Evolutionary conservation across 192 early-diverging fungal species (phyloP).

Genomic region (Chytriomyces sp.): DNA sequence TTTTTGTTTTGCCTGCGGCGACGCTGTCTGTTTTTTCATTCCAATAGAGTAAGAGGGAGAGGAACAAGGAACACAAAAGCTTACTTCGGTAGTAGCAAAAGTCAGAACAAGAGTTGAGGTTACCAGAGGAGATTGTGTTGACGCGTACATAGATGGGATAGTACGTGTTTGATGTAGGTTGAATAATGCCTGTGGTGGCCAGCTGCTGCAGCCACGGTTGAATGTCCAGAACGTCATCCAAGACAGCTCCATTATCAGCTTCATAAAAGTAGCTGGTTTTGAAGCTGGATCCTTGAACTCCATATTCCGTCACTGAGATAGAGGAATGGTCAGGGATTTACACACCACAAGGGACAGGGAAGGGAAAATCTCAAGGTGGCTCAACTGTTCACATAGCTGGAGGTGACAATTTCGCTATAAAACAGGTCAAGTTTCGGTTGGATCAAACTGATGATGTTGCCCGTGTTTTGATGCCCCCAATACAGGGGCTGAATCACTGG

Average conservation of each 20-base stretch:
- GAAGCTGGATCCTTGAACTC: neutral
- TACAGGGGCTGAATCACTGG: slow-evolving; percentile 14
- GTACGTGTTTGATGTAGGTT: slow-evolving; percentile 8
- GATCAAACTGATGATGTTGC: neutral
- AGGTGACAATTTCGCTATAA: slow-evolving; percentile 13
- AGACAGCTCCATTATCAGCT: neutral
- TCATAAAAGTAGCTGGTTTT: neutral
- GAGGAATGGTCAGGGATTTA: neutral
- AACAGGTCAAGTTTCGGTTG: slow-evolving; percentile 14
- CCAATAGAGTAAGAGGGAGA: neutral
- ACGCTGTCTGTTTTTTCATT: neutral
- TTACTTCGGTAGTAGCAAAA: slow-evolving; percentile 28
- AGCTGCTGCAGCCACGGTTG: slow-evolving; percentile 10
- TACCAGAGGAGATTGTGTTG: neutral
- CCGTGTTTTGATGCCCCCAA: slow-evolving; percentile 14
- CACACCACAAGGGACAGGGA: neutral
- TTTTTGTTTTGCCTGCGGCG: neutral
- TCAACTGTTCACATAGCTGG: slow-evolving; percentile 5
- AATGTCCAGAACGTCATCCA: slow-evolving; percentile 17
- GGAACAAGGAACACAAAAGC: neutral
- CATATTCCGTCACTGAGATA: slow-evolving; percentile 17
- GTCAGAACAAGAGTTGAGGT: slow-evolving; percentile 8
- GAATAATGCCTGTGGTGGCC: neutral
- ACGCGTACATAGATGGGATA: slow-evolving; percentile 10
- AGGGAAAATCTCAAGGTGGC: neutral